Percentiles rank a stretch among this genome's conserved stretches.
These are phyloP conservation scores for Alternaria triticina DNA, from an alignment of 2,329 filamentous ascomycete genomes.

Conservation along the genomic window DNA sequence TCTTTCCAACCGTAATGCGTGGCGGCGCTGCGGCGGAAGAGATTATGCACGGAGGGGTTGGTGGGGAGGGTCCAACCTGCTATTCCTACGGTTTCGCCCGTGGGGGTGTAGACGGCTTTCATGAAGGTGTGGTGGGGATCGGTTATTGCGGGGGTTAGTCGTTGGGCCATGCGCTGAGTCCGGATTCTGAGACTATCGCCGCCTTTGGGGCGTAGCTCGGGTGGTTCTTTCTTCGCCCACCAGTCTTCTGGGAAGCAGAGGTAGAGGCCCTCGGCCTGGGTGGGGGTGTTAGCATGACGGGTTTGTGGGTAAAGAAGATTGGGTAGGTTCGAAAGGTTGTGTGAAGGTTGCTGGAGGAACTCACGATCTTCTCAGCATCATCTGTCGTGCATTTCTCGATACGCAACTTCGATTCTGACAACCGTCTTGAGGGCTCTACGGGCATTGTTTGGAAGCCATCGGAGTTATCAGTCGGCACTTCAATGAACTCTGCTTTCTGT, in stretches of 20 bases:
- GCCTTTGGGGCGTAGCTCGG: too few species aligned
- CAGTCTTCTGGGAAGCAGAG: constrained; percentile 24
- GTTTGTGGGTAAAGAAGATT: neutral
- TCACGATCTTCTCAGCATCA: constrained; percentile 28
- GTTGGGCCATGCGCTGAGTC: constrained; percentile 25
- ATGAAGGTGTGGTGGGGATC: constrained; percentile 28
- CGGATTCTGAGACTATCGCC: too few species aligned
- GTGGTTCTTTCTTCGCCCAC: constrained; percentile 34
- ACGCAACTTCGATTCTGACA: constrained; percentile 24
- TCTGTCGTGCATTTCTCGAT: constrained; percentile 23
- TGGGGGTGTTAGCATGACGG: neutral
- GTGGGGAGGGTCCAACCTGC: constrained; percentile 37
- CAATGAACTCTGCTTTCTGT: constrained; percentile 25
- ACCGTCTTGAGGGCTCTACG: constrained; percentile 21
- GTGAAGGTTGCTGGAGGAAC: neutral
- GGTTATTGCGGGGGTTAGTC: constrained; percentile 25
- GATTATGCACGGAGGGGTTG: constrained; percentile 21
- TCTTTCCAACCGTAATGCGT: constrained; percentile 29
- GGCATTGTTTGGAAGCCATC: constrained; percentile 26
- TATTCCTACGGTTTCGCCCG: constrained; percentile 28
- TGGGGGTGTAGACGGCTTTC: constrained; percentile 34
- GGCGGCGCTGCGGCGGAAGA: constrained; percentile 27
- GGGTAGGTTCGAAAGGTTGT: neutral
- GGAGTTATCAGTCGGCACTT: constrained; percentile 6
- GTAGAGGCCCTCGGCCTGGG: constrained; percentile 40